Conservation (phyloP, 257 asterid species). For the Voacanga thouarsii region DNA sequence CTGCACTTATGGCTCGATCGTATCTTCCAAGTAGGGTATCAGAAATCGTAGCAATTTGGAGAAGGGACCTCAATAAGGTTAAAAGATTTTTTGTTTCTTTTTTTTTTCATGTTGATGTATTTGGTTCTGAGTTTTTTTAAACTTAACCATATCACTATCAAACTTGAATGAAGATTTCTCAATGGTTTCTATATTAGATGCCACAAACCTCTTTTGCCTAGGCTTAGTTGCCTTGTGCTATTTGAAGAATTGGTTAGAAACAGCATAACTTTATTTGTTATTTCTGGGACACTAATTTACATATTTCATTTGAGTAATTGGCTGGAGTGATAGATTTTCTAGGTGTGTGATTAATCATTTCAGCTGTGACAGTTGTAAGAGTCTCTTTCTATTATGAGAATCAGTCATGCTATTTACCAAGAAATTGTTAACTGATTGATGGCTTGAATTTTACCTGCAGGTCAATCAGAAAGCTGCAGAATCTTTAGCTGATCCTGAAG, state of each 20-base stretch:
- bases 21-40: constrained; percentile 98
- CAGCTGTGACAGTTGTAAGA: not conserved
- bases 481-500: constrained; percentile 92
- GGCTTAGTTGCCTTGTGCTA: not conserved
- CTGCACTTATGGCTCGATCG: constrained; percentile 99
- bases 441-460: constrained; percentile 32
- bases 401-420: not conserved
- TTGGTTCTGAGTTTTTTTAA: constrained; percentile 7
- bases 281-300: not conserved
- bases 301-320: not conserved
- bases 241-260: not conserved
- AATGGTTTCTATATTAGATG: not conserved
- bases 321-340: not conserved
- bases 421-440: not conserved
- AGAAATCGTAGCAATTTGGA: constrained; percentile 90
- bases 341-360: not conserved
- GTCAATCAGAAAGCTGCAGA: constrained; percentile 93
- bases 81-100: not conserved
- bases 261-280: not conserved
- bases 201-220: not conserved
- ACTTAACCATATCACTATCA: not conserved
- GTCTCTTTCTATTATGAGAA: not conserved
- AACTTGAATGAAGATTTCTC: not conserved
- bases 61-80: constrained; percentile 93
- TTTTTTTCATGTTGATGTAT: not conserved